Percentiles rank a stretch among this genome's conserved stretches.
These are phyloP conservation scores for Remersonia thermophila DNA, from an alignment of 2,329 filamentous ascomycete species.

Conservation along the genomic window DNA sequence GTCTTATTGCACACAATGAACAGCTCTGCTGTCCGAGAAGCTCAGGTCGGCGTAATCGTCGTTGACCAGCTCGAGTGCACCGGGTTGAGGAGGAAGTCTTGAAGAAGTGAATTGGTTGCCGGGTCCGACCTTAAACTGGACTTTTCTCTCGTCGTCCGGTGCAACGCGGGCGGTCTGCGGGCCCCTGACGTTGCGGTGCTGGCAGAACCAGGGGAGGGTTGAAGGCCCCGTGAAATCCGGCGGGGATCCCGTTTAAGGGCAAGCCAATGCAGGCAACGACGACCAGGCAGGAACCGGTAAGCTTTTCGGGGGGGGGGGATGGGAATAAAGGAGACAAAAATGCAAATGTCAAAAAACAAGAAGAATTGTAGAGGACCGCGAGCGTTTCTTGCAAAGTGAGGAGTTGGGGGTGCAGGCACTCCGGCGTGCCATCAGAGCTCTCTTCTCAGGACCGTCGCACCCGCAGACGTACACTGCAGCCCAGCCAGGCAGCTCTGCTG, in stretches of 20 bases:
- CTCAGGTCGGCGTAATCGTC: slow-evolving; percentile 9
- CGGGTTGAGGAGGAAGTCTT: slow-evolving; percentile 5
- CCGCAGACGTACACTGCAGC: too few species aligned
- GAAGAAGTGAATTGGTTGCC: slow-evolving; percentile 11
- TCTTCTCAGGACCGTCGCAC: too few species aligned
- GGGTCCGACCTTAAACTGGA: slow-evolving; percentile 9
- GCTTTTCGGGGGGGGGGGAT: background rate
- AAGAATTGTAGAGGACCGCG: background rate
- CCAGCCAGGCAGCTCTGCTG: too few species aligned
- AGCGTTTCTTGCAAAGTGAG: too few species aligned
- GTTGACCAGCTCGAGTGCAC: slow-evolving; percentile 7
- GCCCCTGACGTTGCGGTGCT: slow-evolving; percentile 3
- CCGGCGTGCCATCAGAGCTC: too few species aligned
- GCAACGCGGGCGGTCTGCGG: slow-evolving; percentile 20
- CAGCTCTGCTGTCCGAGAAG: background rate
- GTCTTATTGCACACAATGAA: background rate
- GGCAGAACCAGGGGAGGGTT: slow-evolving; percentile 14
- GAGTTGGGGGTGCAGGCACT: too few species aligned
- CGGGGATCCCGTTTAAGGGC: slow-evolving; percentile 15
- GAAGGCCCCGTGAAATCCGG: slow-evolving; percentile 12
- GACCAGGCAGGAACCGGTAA: background rate
- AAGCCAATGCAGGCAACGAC: slow-evolving; percentile 4
- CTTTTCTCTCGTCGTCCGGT: slow-evolving; percentile 20
- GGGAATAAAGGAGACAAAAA: background rate
- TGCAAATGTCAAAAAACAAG: background rate